Evolutionary conservation across 768 basidiomycete genomes (phyloP), one percentile per base, ranked within the genome.

Genomic region (Dentipellis sp.): DNA sequence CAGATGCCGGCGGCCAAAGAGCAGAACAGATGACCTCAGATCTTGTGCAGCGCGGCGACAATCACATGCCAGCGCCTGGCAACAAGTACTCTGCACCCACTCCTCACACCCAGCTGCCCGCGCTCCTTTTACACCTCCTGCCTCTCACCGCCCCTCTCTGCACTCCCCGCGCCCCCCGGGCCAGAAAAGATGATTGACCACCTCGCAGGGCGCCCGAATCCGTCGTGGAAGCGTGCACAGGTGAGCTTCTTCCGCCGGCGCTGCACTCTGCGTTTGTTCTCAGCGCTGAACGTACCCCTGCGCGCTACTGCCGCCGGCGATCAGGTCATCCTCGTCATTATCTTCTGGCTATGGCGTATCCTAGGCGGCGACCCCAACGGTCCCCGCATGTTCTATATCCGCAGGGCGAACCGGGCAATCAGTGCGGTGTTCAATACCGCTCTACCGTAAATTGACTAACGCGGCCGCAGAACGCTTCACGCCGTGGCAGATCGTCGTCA

Each of bases 401-500:
- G 79, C 48, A 71, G 70, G 38, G 60, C 78, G 17, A 91, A 90
- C 64, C 78, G 75, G 62, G 64, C 66, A 10, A 73, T 91, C 10
- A 72, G 88, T 91, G 66, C 56, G 84, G 69, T 17, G 8, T 50
- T 21, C 53, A 16, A 40, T 14, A 21, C n/a, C 3, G 11, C 1
- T 19, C 51, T 21, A 16, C 58, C 37, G 36, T 48, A 17, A 34
- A 46, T 49, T 39, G 38, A 38, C 50, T 19, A 38, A 21, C 35
- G 29, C 48, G 29, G 42, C 29, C 36, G 39, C 7, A 55, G 66
- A 92, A 86, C 78, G 65, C 82, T 95, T 92, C 73, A 88, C 94
- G 0, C 97, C 97, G n/a, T 99, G 93, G 87, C 94, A 99, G 66
- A 78, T 97, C 63, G 80, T 97, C 51, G 78, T 92, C 55, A 88